A percentile compares a stretch with the other conserved stretches of the same genome.
phyloP scores from a whole-genome alignment of 441 rosid genomes.

The Cnidoscolus chayamansa region DNA sequence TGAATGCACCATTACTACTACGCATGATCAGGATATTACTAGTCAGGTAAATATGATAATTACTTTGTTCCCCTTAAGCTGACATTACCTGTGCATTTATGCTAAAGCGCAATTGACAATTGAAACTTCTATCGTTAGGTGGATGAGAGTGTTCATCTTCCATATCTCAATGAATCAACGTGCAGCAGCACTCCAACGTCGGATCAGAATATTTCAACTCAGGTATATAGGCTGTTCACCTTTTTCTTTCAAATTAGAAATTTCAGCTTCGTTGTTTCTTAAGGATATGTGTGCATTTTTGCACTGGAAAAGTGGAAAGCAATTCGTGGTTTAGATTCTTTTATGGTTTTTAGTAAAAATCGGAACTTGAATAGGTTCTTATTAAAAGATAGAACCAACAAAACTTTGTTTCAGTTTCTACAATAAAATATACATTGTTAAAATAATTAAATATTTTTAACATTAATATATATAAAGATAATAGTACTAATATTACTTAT shows the following conservation, averaged over 20 bases:
- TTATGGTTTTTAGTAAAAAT: too few species aligned
- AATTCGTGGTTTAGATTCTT: background rate
- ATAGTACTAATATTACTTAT: too few species aligned
- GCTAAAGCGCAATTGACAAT: background rate
- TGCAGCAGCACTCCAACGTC: constrained; percentile 17
- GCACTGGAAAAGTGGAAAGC: background rate
- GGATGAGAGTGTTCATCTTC: constrained; percentile 1
- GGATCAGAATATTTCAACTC: constrained; percentile 18
- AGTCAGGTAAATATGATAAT: constrained; percentile 1
- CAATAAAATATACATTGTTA: too few species aligned
- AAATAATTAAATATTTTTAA: too few species aligned
- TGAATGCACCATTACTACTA: background rate
- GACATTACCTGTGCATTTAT: background rate
- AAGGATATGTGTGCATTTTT: background rate
- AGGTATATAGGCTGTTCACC: constrained; percentile 10
- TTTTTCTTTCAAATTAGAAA: background rate
- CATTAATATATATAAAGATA: too few species aligned
- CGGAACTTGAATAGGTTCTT: too few species aligned
- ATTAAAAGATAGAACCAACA: too few species aligned
- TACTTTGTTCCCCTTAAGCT: background rate
- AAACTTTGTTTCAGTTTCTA: too few species aligned
- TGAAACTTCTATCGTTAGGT: background rate
- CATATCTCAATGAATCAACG: constrained; percentile 17
- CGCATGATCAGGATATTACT: background rate
- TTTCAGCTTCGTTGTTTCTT: background rate